These are phyloP conservation scores for Cryptococcus sp. DNA, from an alignment of 1,284 basidiomycete genomes.

Conservation along the genomic window DNA sequence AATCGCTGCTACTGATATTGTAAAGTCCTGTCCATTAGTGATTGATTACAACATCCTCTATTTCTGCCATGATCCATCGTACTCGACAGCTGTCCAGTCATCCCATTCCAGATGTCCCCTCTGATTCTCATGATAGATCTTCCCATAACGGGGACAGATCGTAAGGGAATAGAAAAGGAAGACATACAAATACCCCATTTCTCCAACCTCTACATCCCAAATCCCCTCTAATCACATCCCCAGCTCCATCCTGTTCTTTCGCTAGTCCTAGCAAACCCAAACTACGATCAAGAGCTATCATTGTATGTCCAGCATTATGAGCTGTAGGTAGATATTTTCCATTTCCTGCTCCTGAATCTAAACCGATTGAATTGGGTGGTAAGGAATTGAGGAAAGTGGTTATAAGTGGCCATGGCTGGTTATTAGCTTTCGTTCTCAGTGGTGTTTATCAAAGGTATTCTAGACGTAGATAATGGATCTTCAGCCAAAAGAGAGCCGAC, in stretches of 20 bases:
- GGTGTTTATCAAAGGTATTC: not conserved
- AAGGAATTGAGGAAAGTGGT: constrained; percentile 70
- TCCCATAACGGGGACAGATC: not conserved
- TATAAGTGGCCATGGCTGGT: constrained; percentile 93
- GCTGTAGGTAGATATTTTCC: constrained; percentile 84
- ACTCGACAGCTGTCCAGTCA: too few species aligned
- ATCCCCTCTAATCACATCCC: constrained; percentile 56
- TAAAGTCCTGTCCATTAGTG: constrained; percentile 67
- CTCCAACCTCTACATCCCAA: constrained; percentile 64
- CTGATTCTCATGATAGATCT: not conserved
- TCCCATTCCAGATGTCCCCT: too few species aligned
- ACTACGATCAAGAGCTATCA: constrained; percentile 78
- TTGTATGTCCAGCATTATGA: constrained; percentile 48
- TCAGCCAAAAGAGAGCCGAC: constrained; percentile 8
- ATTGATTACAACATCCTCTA: too few species aligned
- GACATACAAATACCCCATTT: constrained; percentile 67
- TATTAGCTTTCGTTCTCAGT: not conserved
- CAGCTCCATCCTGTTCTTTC: constrained; percentile 47
- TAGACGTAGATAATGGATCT: too few species aligned
- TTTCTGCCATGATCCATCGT: too few species aligned
- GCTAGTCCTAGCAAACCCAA: constrained; percentile 73
- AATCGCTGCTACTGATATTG: constrained; percentile 90
- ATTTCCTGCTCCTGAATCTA: constrained; percentile 95
- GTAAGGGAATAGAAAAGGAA: not conserved
- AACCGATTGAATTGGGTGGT: constrained; percentile 73